Base-by-base conservation (phyloP, 208 protist species). In the Angomonas desouzai region DNA sequence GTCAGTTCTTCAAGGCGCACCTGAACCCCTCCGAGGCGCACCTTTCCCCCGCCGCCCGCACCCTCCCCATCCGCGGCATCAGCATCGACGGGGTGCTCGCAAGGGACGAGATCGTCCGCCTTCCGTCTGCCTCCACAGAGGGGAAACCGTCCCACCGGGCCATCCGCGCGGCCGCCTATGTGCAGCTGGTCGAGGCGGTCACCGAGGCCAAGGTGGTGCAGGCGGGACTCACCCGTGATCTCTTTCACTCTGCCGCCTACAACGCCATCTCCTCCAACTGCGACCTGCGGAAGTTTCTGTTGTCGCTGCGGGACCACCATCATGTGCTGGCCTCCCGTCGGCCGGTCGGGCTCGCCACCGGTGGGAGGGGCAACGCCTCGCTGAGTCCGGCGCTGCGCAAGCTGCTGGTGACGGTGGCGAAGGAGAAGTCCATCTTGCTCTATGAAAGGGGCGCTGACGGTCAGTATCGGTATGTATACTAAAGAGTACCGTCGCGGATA, bases 261-360 rank as follows among this genome's bases (percentile, higher is more conserved):
- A 55, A 45, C 7, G 69, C 76, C 20, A 13, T 89, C 0, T 32
- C 29, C 20, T 57, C 67, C 29, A 74, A 77, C 51, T 65, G 32
- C 0, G 62, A 72, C 20, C 16, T 82, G 0, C 28, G 29, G 1
- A 33, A 51, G 18, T 47, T 73, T 3, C 48, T 92, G 51, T 77
- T 74, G 47, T 30, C 55, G 9, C 62, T 62, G 20, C 30, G 45
- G n/a, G 7, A 85, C 2, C 33, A 51, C 28, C 69, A 73, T 62
- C 82, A 94, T 59, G 72, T 94, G 40, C 78, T 94, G 79, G 88
- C 75, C 2, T 59, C 89, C 0, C 76, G 45, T 23, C n/a, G 3
- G 3, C 45, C 20, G 6, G 45, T 51, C 18, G 45, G 45, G 18
- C 20, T 4, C 18, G 20, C 45, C 45, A 13, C 6, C 20, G 20